A percentile compares a stretch with the other conserved stretches of the same genome.
Conservation (phyloP, 371 early-diverging fungal genomes). For the Mortierella sp. region DNA sequence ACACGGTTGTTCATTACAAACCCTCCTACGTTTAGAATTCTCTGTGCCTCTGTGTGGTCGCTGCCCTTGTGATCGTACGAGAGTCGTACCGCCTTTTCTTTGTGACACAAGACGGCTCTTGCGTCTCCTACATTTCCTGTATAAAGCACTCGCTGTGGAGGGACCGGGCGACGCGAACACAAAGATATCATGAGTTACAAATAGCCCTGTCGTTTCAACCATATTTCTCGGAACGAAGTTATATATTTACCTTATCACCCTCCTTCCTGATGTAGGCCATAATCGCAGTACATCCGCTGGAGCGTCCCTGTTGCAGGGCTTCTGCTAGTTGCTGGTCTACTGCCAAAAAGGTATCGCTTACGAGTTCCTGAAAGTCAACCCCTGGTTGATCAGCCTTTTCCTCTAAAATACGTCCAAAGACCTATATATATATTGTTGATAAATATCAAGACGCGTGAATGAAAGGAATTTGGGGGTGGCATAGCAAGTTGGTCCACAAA, state of each 20-base stretch:
- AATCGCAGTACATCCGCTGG: slow-evolving; percentile 94
- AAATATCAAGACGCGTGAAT: background rate
- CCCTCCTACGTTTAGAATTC: slow-evolving; percentile 94
- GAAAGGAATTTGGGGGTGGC: background rate
- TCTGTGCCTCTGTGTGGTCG: slow-evolving; percentile 87
- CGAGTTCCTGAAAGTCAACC: slow-evolving; percentile 79
- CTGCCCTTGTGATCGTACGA: slow-evolving; percentile 98
- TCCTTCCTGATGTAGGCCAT: slow-evolving; percentile 81
- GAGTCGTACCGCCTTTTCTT: slow-evolving; percentile 88
- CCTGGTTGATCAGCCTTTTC: slow-evolving; percentile 58
- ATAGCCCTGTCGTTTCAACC: too few species aligned
- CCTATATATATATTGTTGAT: slow-evolving; percentile 56
- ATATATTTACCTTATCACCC: slow-evolving; percentile 37
- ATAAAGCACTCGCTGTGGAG: slow-evolving; percentile 82
- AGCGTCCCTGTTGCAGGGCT: slow-evolving; percentile 67
- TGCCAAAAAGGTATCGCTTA: slow-evolving; percentile 86
- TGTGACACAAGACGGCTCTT: slow-evolving; percentile 90
- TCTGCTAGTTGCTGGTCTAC: slow-evolving; percentile 85
- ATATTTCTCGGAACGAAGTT: background rate
- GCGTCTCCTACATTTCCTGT: slow-evolving; percentile 98
- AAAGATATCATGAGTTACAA: background rate
- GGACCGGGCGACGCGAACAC: background rate
- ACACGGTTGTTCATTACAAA: slow-evolving; percentile 97
- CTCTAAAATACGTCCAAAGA: slow-evolving; percentile 65
- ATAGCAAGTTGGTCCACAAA: background rate